These are phyloP conservation scores for Picochlorum sp. DNA, from an alignment of 139 green algal genomes.

Conservation along the genomic window DNA sequence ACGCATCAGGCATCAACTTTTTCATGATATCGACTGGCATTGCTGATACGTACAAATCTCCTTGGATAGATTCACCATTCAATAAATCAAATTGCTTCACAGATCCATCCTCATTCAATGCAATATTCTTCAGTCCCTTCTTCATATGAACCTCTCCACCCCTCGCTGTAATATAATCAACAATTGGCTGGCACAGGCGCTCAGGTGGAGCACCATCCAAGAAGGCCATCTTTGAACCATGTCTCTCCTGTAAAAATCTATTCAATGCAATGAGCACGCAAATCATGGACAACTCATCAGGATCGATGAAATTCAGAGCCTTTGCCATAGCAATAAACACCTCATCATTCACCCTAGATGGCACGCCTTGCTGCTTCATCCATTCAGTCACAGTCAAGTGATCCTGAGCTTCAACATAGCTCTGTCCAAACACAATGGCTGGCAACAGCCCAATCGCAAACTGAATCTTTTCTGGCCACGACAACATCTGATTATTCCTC, in stretches of 20 bases:
- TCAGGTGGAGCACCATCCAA: constrained; percentile 86
- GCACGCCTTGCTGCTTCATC: constrained; percentile 93
- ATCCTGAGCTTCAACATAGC: constrained; percentile 90
- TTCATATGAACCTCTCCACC: constrained; percentile 80
- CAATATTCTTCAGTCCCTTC: constrained; percentile 61
- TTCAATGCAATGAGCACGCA: constrained; percentile 96
- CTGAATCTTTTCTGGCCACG: constrained; percentile 92
- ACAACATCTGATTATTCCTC: constrained; percentile 90
- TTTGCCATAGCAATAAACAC: constrained; percentile 99
- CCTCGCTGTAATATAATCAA: constrained; percentile 75
- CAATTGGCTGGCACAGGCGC: constrained; percentile 91
- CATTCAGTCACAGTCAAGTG: constrained; percentile 88
- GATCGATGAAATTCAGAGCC: constrained; percentile 98
- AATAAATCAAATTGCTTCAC: constrained; percentile 52
- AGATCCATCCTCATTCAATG: constrained; percentile 23
- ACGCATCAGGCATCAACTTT: constrained; percentile 77
- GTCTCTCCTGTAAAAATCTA: constrained; percentile 87
- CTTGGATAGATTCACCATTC: constrained; percentile 67
- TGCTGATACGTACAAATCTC: constrained; percentile 92
- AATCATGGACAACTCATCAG: constrained; percentile 94
- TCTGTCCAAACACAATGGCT: constrained; percentile 86
- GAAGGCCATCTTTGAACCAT: constrained; percentile 98
- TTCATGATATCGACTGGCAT: constrained; percentile 97
- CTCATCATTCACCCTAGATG: constrained; percentile 93
- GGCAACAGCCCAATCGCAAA: constrained; percentile 90